Evolutionary conservation across 257 asterid species (phyloP).

Genomic region (Solanum appendiculatum): DNA sequence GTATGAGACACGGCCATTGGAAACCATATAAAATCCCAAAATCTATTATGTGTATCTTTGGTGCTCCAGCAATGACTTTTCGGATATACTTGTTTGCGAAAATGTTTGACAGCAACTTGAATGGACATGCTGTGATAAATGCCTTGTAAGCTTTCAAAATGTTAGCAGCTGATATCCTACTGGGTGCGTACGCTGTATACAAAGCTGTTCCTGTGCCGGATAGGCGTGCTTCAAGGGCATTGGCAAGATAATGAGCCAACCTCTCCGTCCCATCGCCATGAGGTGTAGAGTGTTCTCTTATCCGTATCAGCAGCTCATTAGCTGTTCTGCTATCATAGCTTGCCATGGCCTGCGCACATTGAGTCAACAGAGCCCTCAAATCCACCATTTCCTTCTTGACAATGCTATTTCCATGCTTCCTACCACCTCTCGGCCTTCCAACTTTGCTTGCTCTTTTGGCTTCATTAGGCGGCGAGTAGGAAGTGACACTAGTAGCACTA

Average conservation of each 20-base stretch:
- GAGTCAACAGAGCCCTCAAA: constrained; percentile 20
- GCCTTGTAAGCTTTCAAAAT: constrained; percentile 24
- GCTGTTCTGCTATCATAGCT: constrained; percentile 19
- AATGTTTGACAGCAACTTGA: constrained; percentile 15
- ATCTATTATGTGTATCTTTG: constrained; percentile 31
- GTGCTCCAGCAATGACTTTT: constrained; percentile 10
- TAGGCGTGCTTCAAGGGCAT: constrained; percentile 32
- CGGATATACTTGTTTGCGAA: constrained; percentile 18
- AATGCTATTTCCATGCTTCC: constrained; percentile 10
- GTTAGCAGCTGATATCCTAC: constrained; percentile 22
- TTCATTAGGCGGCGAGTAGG: constrained; percentile 3
- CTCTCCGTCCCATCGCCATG: constrained; percentile 31
- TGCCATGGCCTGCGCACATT: constrained; percentile 35
- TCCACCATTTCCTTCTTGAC: constrained; percentile 23
- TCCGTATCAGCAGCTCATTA: constrained; percentile 19
- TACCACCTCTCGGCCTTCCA: constrained; percentile 15
- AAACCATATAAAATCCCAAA: constrained; percentile 32
- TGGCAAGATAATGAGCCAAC: constrained; percentile 24
- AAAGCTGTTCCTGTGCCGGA: constrained; percentile 26
- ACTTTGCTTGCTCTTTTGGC: constrained; percentile 6
- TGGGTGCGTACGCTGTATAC: constrained; percentile 10
- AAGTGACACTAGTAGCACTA: background rate
- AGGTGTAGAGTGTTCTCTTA: constrained; percentile 29
- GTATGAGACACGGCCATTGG: constrained; percentile 35
- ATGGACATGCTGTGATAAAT: constrained; percentile 21